Conservation (phyloP, 2,329 filamentous ascomycete genomes). For the Pseudopithomyces maydicus region DNA sequence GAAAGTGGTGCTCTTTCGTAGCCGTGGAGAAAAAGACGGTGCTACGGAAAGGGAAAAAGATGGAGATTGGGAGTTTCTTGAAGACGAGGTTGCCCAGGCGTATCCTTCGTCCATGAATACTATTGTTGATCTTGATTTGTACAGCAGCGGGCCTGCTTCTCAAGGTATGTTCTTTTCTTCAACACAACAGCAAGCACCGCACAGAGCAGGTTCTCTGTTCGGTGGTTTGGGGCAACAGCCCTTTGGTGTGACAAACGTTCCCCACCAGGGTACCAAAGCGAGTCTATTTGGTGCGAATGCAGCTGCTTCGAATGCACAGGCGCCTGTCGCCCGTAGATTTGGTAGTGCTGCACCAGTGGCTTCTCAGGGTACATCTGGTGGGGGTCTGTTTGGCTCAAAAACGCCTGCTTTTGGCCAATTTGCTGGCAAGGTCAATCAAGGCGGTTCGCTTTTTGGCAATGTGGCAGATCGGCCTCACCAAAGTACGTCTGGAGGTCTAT, state of each 20-base stretch:
- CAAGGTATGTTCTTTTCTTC: not conserved
- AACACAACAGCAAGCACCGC: no score
- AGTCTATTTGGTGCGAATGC: not conserved
- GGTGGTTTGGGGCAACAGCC: no score
- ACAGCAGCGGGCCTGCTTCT: not conserved
- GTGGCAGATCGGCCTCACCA: not conserved
- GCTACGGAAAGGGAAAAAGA: slow-evolving; percentile 10
- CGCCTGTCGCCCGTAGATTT: no score
- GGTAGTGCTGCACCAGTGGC: not conserved
- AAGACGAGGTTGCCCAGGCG: not conserved
- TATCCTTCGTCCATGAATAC: not conserved
- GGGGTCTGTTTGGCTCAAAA: not conserved
- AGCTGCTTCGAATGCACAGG: no score
- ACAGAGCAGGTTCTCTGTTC: no score
- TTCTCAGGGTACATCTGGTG: not conserved
- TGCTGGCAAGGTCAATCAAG: not conserved
- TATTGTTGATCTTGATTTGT: not conserved
- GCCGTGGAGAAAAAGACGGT: slow-evolving; percentile 59
- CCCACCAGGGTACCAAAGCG: not conserved
- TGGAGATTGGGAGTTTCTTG: slow-evolving; percentile 31
- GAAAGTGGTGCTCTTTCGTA: slow-evolving; percentile 76
- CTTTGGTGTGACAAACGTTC: not conserved
- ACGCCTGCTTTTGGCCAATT: not conserved
- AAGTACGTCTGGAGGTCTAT: not conserved
- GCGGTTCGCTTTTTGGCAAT: not conserved